Percentiles rank a stretch among this genome's conserved stretches.
Evolutionary conservation across 306 rosid species (phyloP).

Genomic region (Vicia villosa): DNA sequence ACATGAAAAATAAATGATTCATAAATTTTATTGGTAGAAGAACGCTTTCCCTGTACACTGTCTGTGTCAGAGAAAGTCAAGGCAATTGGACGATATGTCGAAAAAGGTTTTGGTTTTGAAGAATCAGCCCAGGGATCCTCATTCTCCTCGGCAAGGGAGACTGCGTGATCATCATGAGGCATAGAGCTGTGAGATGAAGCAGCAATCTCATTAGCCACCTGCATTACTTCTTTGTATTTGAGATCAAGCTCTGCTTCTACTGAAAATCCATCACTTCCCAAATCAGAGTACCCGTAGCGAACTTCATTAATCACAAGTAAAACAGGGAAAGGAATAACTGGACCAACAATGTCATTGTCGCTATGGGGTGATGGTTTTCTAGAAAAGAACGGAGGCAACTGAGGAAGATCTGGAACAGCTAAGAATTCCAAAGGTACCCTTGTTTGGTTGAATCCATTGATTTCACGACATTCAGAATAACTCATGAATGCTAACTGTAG

Average conservation of each 20-base stretch:
- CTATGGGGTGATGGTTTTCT: conserved; percentile 54
- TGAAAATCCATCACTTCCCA: conserved; percentile 48
- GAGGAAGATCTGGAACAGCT: conserved; percentile 58
- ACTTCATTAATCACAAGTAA: conserved; percentile 57
- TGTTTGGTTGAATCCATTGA: conserved; percentile 34
- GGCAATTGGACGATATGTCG: conserved; percentile 46
- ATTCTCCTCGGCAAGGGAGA: conserved; percentile 55
- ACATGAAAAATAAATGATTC: conserved; percentile 55
- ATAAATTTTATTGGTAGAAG: conserved; percentile 32
- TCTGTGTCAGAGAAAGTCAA: conserved; percentile 27
- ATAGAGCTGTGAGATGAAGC: conserved; percentile 30
- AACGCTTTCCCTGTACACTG: conserved; percentile 36
- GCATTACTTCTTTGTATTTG: conserved; percentile 51
- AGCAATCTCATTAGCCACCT: conserved; percentile 48
- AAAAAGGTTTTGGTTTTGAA: conserved; percentile 45
- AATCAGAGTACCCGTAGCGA: conserved; percentile 45
- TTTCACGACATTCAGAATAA: conserved; percentile 50
- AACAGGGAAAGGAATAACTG: conserved; percentile 69
- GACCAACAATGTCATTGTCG: conserved; percentile 66
- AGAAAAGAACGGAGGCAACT: conserved; percentile 73
- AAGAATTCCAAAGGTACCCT: conserved; percentile 51
- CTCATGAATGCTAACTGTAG: conserved; percentile 63
- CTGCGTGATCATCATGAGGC: conserved; percentile 33
- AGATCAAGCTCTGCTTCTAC: conserved; percentile 45
- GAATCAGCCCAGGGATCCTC: conserved; percentile 46